phyloP scores from a whole-genome alignment of 495 filamentous ascomycete genomes.

The Penicillium paradoxum region DNA sequence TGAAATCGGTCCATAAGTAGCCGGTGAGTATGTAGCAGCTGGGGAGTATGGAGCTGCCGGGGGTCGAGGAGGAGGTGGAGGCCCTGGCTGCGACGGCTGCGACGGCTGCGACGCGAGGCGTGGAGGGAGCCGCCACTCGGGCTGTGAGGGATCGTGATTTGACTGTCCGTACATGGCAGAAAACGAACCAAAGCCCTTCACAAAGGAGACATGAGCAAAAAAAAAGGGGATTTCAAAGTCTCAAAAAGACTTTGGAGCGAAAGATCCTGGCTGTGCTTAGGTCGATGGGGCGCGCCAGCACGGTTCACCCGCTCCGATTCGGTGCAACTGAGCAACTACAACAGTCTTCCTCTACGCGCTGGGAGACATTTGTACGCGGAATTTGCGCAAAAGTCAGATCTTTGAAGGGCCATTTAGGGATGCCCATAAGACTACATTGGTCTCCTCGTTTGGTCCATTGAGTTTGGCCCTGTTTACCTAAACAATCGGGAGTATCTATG shows the following conservation, averaged over 20 bases:
- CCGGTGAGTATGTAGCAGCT: constrained; percentile 35
- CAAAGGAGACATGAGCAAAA: not conserved
- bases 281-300: not conserved
- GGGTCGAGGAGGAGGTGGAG: constrained; percentile 16
- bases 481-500: too few species aligned
- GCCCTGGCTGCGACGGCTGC: constrained; percentile 9
- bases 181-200: not conserved
- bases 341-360: not conserved
- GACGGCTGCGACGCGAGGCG: constrained; percentile 15
- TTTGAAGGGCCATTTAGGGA: too few species aligned
- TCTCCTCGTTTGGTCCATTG: not conserved
- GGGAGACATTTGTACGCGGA: too few species aligned
- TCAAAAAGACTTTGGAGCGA: not conserved
- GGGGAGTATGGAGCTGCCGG: constrained; percentile 31
- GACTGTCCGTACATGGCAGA: constrained; percentile 27
- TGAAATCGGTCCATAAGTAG: constrained; percentile 37
- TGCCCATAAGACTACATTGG: too few species aligned
- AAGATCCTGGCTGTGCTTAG: not conserved
- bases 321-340: too few species aligned
- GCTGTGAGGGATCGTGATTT: constrained; percentile 25
- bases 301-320: constrained; percentile 3
- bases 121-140: constrained; percentile 41
- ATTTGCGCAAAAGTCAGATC: too few species aligned
- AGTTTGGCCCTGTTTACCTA: too few species aligned
- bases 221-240: not conserved